These are phyloP conservation scores for Fusarium xylarioides DNA, from an alignment of 2,329 filamentous ascomycete species.

Conservation along the genomic window DNA sequence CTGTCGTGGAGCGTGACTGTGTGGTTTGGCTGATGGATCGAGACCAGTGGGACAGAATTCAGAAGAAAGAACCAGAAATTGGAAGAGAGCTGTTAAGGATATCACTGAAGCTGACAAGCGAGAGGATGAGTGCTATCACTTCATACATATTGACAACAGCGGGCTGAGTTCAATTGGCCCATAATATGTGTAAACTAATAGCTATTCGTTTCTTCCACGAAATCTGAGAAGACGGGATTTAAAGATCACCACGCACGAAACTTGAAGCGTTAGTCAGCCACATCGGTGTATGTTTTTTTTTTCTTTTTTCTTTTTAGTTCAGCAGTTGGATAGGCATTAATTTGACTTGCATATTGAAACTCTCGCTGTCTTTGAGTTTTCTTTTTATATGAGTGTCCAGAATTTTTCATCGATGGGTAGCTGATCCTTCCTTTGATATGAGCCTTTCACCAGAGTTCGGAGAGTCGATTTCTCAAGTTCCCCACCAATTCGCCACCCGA, in stretches of 20 bases:
- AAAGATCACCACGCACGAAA: not conserved
- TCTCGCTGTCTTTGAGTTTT: not conserved
- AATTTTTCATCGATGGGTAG: not conserved
- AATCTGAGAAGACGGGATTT: not conserved
- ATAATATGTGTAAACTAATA: conserved; percentile 1
- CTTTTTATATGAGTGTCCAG: not conserved
- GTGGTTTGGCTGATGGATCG: conserved; percentile 83
- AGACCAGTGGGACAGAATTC: conserved; percentile 76
- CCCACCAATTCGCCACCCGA: conserved; percentile 28
- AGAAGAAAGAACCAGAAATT: conserved; percentile 77
- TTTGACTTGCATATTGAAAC: not conserved
- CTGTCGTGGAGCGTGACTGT: conserved; percentile 81
- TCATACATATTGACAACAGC: conserved; percentile 62
- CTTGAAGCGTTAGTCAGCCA: conserved; percentile 25
- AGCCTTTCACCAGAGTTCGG: not conserved
- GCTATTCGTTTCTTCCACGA: not conserved
- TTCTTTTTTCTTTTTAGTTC: not conserved
- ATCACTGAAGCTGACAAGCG: conserved; percentile 91
- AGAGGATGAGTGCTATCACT: conserved; percentile 82
- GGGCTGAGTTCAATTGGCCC: conserved; percentile 44
- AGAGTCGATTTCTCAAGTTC: not conserved
- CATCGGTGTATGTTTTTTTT: not conserved
- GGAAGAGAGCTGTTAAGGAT: conserved; percentile 86
- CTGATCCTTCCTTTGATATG: not conserved
- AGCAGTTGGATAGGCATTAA: not conserved